Evolutionary conservation across 768 basidiomycete species (phyloP), one percentile per base, ranked within the genome.

Genomic region (Rhodosporidiobolus odoratus): DNA sequence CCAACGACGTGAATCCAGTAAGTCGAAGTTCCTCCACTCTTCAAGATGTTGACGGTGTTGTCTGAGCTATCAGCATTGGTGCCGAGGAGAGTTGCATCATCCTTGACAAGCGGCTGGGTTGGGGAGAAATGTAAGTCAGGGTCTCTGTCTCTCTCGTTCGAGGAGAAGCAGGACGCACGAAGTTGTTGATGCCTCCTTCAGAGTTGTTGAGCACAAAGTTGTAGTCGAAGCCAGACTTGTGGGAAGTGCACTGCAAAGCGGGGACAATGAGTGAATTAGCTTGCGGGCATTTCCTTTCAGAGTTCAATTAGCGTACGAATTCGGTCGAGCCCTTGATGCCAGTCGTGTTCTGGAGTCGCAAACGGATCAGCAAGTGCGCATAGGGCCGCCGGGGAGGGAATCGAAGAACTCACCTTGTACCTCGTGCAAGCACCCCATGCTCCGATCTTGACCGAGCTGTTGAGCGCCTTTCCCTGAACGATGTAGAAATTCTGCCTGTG

Each of bases 401-500:
- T n/a, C 7, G 27, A 1, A 35, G 10, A 9, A 37, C 62, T 35
- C 12, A 68, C 63, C 47, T 57, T n/a, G 27, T 25, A 54, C 47
- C 27, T 48, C 10, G 66, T 71, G 68, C 73, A 74, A 35, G 56
- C 66, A 15, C 73, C 73, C 73, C 73, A 74, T 4, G 73, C 69
- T n/a, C 73, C 73, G 15, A 68, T 45, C 56, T 74, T 74, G n/a
- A 74, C 25, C 25, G 69, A 68, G 52, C 62, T 63, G 61, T 74
- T 74, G 40, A 41, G 25, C 12, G 66, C 60, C 37, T 68, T 68
- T 23, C 62, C 73, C 41, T 71, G 32, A 30, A 75, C 8, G 54
- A 63, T 58, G 65, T 71, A 75, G 57, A 75, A 75, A 61, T 75
- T 75, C 38, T 75, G 66, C 73, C 72, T 74, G 58, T n/a, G 58